These are phyloP conservation scores for Ilex paraguariensis DNA, from an alignment of 305 asterid genomes.

Conservation along the genomic window DNA sequence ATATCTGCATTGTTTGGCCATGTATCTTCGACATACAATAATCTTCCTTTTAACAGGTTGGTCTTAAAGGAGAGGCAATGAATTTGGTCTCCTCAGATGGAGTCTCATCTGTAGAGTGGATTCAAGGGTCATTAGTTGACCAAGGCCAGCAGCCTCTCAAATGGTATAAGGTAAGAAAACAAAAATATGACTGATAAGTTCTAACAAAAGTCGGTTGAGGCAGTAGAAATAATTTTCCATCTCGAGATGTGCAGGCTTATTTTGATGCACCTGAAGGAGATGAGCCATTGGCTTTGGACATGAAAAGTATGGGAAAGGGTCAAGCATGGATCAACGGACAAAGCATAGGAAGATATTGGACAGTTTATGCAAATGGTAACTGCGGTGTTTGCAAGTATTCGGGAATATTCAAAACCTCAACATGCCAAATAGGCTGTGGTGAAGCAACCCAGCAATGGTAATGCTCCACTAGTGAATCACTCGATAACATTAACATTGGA, in stretches of 20 bases:
- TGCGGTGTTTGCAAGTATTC: conserved; percentile 53
- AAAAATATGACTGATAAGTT: background rate
- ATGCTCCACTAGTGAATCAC: background rate
- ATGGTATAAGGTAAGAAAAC: conserved; percentile 66
- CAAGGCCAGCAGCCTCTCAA: conserved; percentile 44
- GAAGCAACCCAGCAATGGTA: conserved; percentile 71
- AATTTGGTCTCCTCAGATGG: conserved; percentile 43
- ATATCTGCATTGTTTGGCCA: background rate
- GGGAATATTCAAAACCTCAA: conserved; percentile 44
- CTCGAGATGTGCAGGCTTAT: conserved; percentile 36
- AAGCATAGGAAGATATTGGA: conserved; percentile 79
- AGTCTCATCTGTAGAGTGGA: conserved; percentile 53
- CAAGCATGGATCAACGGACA: conserved; percentile 91
- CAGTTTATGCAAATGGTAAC: conserved; percentile 41
- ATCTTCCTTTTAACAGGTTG: conserved; percentile 31
- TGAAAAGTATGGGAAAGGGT: conserved; percentile 81
- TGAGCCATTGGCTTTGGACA: conserved; percentile 75
- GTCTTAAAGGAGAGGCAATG: conserved; percentile 60
- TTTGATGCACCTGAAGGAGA: conserved; percentile 64
- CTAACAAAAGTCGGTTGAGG: background rate
- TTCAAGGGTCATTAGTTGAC: conserved; percentile 26
- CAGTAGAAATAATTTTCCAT: background rate
- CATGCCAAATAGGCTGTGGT: conserved; percentile 74
- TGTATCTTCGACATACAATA: background rate
- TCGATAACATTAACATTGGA: too few relatives aligned